These are phyloP conservation scores for Crithidia brevicula DNA, from an alignment of 208 protist species.

Conservation along the genomic window DNA sequence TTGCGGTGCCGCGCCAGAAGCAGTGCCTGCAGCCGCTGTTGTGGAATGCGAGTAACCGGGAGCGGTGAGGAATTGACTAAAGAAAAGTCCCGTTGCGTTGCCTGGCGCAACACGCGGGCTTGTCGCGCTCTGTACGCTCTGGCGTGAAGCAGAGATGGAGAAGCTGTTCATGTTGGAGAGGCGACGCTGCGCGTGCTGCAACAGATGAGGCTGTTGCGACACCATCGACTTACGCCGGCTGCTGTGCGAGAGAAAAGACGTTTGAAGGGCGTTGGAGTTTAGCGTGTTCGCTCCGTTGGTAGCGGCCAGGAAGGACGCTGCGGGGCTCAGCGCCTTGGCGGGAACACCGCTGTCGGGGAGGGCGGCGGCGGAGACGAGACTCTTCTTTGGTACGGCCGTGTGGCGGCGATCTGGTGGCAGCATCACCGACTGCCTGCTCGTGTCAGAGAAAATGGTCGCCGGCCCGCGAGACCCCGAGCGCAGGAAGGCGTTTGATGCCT, in stretches of 20 bases:
- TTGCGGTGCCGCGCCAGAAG: background rate
- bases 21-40: background rate
- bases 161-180: conserved; percentile 9
- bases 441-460: background rate
- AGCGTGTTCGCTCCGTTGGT: background rate
- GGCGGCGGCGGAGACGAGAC: background rate
- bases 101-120: background rate
- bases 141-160: conserved; percentile 4
- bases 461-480: background rate
- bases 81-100: conserved; percentile 14
- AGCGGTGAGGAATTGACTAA: conserved; percentile 17
- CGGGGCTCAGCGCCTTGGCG: background rate
- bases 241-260: background rate
- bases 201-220: conserved; percentile 4
- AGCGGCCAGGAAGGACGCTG: conserved; percentile 1
- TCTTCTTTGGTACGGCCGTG: conserved; percentile 20
- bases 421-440: conserved; percentile 1
- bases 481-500: background rate
- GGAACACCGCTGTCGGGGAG: background rate
- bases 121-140: background rate
- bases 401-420: conserved; percentile 21
- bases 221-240: background rate
- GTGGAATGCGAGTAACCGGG: background rate
- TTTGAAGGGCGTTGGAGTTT: background rate
- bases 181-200: conserved; percentile 14